Evolutionary conservation across 2,329 filamentous ascomycete genomes (phyloP).

Genomic region (Aspergillus sp.): DNA sequence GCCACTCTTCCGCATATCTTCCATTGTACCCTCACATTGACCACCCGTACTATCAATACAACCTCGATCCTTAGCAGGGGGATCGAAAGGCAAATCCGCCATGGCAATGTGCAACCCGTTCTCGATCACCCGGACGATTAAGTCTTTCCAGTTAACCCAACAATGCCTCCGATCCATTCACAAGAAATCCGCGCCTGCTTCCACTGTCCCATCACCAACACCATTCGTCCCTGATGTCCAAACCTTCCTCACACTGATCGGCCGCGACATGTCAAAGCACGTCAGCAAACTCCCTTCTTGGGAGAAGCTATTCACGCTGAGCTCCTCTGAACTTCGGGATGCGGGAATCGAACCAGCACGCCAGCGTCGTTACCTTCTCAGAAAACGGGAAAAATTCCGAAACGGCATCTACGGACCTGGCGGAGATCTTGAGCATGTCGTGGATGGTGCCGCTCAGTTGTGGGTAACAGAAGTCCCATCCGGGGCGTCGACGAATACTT

Average conservation of each 20-base stretch:
- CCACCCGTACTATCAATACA: background rate
- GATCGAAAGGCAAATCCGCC: background rate
- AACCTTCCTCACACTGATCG: slow-evolving; percentile 89
- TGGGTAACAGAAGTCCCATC: slow-evolving; percentile 57
- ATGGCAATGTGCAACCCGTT: slow-evolving; percentile 35
- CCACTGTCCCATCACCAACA: slow-evolving; percentile 66
- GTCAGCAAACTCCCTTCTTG: slow-evolving; percentile 84
- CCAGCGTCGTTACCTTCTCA: slow-evolving; percentile 76
- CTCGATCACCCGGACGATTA: slow-evolving; percentile 27
- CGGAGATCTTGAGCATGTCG: slow-evolving; percentile 77
- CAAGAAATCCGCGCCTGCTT: slow-evolving; percentile 33
- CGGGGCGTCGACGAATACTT: slow-evolving; percentile 30
- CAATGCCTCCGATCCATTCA: slow-evolving; percentile 44
- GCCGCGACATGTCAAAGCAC: slow-evolving; percentile 79
- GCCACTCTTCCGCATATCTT: background rate
- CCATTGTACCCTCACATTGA: background rate
- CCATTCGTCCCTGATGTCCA: slow-evolving; percentile 81
- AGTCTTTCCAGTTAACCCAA: slow-evolving; percentile 23
- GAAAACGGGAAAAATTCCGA: slow-evolving; percentile 84
- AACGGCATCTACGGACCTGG: slow-evolving; percentile 76
- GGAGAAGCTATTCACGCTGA: slow-evolving; percentile 84
- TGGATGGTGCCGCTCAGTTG: slow-evolving; percentile 59
- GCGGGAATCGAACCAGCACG: slow-evolving; percentile 85
- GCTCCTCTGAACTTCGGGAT: slow-evolving; percentile 73
- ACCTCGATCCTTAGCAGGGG: background rate